Conservation (phyloP, 306 rosid species). For the Cicer bijugum region DNA sequence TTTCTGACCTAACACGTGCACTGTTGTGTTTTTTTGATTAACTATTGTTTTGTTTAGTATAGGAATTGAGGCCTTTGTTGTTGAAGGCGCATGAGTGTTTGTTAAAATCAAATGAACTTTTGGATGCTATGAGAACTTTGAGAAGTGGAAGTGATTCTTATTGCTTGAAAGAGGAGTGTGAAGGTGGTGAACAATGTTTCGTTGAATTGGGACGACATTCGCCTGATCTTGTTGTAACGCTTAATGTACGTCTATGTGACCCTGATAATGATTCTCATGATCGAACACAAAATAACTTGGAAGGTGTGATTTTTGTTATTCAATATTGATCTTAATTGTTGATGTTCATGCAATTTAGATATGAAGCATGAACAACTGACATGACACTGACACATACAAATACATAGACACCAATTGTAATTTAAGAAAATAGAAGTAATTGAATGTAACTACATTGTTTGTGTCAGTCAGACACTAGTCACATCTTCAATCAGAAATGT, state of each 20-base stretch:
- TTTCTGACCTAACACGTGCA: neutral
- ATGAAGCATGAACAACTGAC: too few species aligned
- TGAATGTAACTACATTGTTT: too few species aligned
- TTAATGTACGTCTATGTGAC: conserved; percentile 43
- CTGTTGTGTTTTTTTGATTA: neutral
- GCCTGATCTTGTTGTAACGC: conserved; percentile 65
- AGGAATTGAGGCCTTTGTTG: conserved; percentile 75
- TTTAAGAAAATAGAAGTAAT: too few species aligned
- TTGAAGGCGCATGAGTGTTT: conserved; percentile 68
- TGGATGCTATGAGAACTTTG: conserved; percentile 56
- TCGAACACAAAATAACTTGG: conserved; percentile 32
- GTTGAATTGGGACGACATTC: conserved; percentile 62
- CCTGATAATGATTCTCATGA: neutral
- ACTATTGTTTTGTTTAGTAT: conserved; percentile 8
- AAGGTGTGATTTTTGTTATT: conserved; percentile 54
- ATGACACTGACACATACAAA: too few species aligned
- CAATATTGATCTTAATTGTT: neutral
- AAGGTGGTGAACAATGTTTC: conserved; percentile 54
- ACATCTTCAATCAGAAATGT: too few species aligned
- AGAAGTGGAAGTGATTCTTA: conserved; percentile 52
- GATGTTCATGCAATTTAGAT: neutral
- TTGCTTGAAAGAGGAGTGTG: conserved; percentile 32
- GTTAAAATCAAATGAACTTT: conserved; percentile 55
- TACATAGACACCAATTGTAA: too few species aligned
- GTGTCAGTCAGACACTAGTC: too few species aligned